Evolutionary conservation across 495 filamentous ascomycete species (phyloP), one percentile per base, ranked within the genome.

Genomic region (Penicillium crystallinum): DNA sequence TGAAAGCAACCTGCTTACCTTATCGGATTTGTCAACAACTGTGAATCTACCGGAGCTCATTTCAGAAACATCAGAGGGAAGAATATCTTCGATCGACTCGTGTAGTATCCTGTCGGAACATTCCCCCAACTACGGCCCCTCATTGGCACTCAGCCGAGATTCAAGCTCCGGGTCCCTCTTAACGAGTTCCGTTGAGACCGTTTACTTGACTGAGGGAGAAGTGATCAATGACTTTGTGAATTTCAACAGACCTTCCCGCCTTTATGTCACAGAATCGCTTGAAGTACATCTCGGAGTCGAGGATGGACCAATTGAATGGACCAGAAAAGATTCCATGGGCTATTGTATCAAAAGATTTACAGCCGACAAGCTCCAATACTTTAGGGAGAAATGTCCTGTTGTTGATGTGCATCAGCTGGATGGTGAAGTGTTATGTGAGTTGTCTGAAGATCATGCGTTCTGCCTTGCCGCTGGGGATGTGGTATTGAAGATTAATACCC

Each of bases 1-100:
- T 40, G 55, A 58, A 53, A 58, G 55, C 34, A 58, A 41, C 17
- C 33, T 58, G 2, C 42, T 49, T 33, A 49, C 50, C 31, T 44
- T 44, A 35, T 52, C 39, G 21, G 40, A 22, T 37, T 52, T n/a
- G n/a, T n/a, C n/a, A n/a, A n/a, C 49, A 43, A 52, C 49, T 10
- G 29, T 52, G 49, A 40, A 10, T 40, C 2, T 10, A 10, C 38
- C 18, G 8, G 49, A 52, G 17, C 39, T 44, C 11, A 5, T 37
- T 14, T 30, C 49, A 27, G 18, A 40, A 14, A 23, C 7, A 18
- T 21, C 19, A 12, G 18, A 4, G 8, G 38, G 18, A 40, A n/a
- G 19, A 22, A 36, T 35, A 1, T 4, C 4, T 19, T 33, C 42
- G 23, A 31, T 44, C 36, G 43, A 2, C 29, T 31, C 25, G 29